These are phyloP conservation scores for Funneliformis geosporum DNA, from an alignment of 192 early-diverging fungal genomes.

Conservation along the genomic window DNA sequence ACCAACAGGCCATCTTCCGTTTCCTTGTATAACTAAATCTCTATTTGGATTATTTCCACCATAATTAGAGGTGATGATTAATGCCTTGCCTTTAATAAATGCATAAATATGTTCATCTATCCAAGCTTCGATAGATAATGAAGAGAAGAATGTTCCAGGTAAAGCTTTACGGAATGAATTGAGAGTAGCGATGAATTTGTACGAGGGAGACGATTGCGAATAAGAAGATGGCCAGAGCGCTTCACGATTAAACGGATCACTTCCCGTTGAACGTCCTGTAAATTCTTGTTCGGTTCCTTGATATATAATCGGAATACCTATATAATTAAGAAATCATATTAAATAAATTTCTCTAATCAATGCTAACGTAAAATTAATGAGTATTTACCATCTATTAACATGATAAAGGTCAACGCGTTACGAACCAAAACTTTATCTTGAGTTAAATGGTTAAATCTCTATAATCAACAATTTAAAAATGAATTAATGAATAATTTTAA, in stretches of 20 bases:
- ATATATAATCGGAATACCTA: conserved; percentile 35
- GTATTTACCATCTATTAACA: conserved; percentile 21
- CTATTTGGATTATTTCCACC: conserved; percentile 18
- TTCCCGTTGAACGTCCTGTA: conserved; percentile 23
- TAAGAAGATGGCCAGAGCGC: conserved; percentile 36
- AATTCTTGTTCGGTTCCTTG: conserved; percentile 37
- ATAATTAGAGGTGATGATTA: conserved; percentile 33
- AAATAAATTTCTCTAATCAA: too few species aligned
- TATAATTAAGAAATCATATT: background rate
- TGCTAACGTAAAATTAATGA: background rate
- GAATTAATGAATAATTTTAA: too few species aligned
- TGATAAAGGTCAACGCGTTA: conserved; percentile 33
- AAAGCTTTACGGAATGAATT: conserved; percentile 21
- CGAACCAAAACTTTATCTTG: conserved; percentile 29
- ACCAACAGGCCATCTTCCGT: background rate
- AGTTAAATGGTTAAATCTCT: conserved; percentile 24
- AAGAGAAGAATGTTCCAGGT: background rate
- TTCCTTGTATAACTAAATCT: background rate
- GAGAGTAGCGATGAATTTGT: conserved; percentile 27
- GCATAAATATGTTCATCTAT: conserved; percentile 34
- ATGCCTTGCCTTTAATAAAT: conserved; percentile 28
- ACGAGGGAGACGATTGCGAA: conserved; percentile 14
- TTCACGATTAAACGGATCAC: conserved; percentile 36
- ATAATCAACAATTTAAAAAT: background rate
- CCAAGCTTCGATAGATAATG: background rate